A percentile compares a stretch with the other conserved stretches of the same genome.
Conservation (phyloP, 495 filamentous ascomycete genomes). For the Aspergillus heteromorphus region DNA sequence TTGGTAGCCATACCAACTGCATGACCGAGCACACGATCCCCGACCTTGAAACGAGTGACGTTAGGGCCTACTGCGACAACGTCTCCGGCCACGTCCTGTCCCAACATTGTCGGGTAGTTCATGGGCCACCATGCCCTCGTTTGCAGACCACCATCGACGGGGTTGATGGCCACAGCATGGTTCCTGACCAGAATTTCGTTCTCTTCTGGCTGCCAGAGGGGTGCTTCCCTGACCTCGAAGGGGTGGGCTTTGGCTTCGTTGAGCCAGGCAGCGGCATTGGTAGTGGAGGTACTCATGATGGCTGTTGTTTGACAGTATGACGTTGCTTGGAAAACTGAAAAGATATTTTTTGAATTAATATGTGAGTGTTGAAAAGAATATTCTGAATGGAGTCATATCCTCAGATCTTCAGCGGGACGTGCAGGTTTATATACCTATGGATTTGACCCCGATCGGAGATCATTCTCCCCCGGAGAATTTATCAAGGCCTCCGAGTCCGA, state of each 20-base stretch:
- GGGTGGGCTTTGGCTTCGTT: constrained; percentile 21
- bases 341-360: no score
- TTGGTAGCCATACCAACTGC: constrained; percentile 11
- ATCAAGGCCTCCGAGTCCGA: neutral
- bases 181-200: constrained; percentile 35
- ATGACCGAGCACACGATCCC: constrained; percentile 26
- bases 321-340: no score
- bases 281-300: neutral
- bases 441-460: neutral
- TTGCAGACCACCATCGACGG: constrained; percentile 31
- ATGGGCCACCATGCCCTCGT: constrained; percentile 4
- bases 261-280: constrained; percentile 35
- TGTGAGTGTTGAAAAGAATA: no score
- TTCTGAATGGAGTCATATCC: neutral
- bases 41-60: constrained; percentile 23
- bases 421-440: neutral
- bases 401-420: neutral
- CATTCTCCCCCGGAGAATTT: neutral
- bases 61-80: constrained; percentile 27
- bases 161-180: constrained; percentile 37
- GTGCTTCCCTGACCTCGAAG: constrained; percentile 29
- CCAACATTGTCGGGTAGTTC: constrained; percentile 29
- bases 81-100: constrained; percentile 40
- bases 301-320: neutral
- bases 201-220: constrained; percentile 23